Percentiles rank a stretch among this genome's conserved stretches.
phyloP scores from a whole-genome alignment of 495 filamentous ascomycete genomes.

The Cercophora samala region DNA sequence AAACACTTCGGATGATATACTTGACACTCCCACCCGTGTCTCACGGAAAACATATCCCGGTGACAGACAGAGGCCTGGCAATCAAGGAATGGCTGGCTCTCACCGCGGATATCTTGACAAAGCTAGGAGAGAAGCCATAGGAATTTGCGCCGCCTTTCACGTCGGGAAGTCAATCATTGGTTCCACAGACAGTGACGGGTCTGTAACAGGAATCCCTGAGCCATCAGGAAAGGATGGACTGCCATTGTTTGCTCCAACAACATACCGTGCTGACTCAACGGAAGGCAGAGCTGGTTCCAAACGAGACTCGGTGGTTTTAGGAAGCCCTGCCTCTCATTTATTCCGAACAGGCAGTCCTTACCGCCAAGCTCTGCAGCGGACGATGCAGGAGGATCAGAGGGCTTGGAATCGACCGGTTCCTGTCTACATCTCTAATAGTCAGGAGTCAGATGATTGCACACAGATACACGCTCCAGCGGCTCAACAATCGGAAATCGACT shows the following conservation, averaged over 20 bases:
- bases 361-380: slow-evolving; percentile 47
- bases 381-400: slow-evolving; percentile 35
- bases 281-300: slow-evolving; percentile 16
- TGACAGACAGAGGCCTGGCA: background rate
- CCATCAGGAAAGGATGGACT: slow-evolving; percentile 13
- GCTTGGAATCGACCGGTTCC: slow-evolving; percentile 30
- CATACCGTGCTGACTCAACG: background rate
- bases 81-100: background rate
- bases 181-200: background rate
- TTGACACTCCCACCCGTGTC: slow-evolving; percentile 1
- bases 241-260: slow-evolving; percentile 8
- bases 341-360: slow-evolving; percentile 56
- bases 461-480: background rate
- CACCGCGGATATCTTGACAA: background rate
- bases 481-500: slow-evolving; percentile 16
- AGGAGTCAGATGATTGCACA: background rate
- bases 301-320: slow-evolving; percentile 41
- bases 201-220: background rate
- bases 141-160: slow-evolving; percentile 1
- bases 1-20: background rate
- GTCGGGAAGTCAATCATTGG: slow-evolving; percentile 6
- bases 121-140: slow-evolving; percentile 10
- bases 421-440: slow-evolving; percentile 14
- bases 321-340: slow-evolving; percentile 44
- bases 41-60: background rate